Evolutionary conservation across 768 basidiomycete species (phyloP), one percentile per base, ranked within the genome.

Genomic region (Trichaptum fuscoviolaceum): DNA sequence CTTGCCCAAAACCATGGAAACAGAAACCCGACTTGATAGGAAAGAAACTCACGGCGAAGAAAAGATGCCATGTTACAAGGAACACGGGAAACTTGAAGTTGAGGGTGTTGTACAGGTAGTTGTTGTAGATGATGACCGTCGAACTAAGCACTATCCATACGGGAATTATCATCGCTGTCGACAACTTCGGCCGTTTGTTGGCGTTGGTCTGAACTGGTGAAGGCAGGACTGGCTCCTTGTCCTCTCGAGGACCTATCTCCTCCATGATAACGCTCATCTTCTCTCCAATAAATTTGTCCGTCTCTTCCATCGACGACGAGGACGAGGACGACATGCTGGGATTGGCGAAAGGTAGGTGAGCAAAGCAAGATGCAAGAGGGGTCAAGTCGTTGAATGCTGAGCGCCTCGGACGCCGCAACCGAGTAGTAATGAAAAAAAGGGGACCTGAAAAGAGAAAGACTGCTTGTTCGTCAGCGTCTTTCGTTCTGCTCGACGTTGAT

Each of bases 101-200:
- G 73, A 91, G 86, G 59, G 84, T 85, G 77, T 91, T 92, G 83
- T 92, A 94, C 71, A 93, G 78, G 74, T 88, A 88, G 77, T 95
- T 96, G 85, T 97, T 97, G 86, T 98, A 97, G 67, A 97, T 87
- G 79, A 98, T 98, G 75, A 98, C 96, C 8, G 87, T 75, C 26
- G 94, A 93, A 69, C 89, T 91, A 71, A 96, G 89, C 23, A 86
- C 79, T 73, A 97, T 98, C 96, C 96, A 99, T 65, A 96, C 80
- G 27, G 93, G 95, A 66, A 97, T 93, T 73, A 95, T 92, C 65
- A 83, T 78, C 0, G 87, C 73, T 0, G 91, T 83, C 15, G 91
- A 84, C 30, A 91, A 76, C 72, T 83, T 86, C n/a, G 80, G 70
- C 65, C 84, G 86, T 1, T 76, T 58, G 25, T 64, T 65, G 42